Evolutionary conservation across 768 basidiomycete species (phyloP), one percentile per base, ranked within the genome.

Genomic region (Russula earlei): DNA sequence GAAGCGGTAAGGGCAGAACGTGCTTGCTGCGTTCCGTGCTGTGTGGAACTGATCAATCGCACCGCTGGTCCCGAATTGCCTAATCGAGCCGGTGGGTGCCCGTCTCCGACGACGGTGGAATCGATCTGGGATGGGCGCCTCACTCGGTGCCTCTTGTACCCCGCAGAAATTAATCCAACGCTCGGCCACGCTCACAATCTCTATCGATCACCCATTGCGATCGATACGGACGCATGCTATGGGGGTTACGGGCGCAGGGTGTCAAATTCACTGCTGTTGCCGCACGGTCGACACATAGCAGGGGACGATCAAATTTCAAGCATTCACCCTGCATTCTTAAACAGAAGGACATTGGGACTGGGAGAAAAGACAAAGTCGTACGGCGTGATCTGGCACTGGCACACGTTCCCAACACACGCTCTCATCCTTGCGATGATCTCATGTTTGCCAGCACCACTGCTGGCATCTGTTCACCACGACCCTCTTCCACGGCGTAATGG

Each of bases 1-100:
- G 24, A 42, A 49, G 11, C n/a, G n/a, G n/a, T 38, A 40, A 44
- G 47, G 36, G 47, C 31, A 54, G 46, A 58, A 58, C 57, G 57
- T 54, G 57, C 42, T 38, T 54, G 27, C 47, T 22, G 52, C 57
- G 9, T 58, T 58, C 52, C 43, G 49, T 24, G 41, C 22, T 43
- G 40, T 15, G 31, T 34, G 20, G 27, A n/a, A 33, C 27, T 20
- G 29, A 47, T 31, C 24, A 24, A 12, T n/a, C 7, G 12, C 27
- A 22, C 50, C 19, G 33, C 22, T 24, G 34, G 55, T 42, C 22
- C 40, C 14, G 43, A 46, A 3, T 33, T 40, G 37, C 43, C 24
- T 46, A 31, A 31, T 40, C 37, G 29, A 14, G 45, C 40, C 24
- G 5, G 24, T 20, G 19, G 43, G 44, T 45, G 27, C 20, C 31